Base-by-base conservation (phyloP, 2,329 filamentous ascomycete genomes). In the Neonectria sp. region DNA sequence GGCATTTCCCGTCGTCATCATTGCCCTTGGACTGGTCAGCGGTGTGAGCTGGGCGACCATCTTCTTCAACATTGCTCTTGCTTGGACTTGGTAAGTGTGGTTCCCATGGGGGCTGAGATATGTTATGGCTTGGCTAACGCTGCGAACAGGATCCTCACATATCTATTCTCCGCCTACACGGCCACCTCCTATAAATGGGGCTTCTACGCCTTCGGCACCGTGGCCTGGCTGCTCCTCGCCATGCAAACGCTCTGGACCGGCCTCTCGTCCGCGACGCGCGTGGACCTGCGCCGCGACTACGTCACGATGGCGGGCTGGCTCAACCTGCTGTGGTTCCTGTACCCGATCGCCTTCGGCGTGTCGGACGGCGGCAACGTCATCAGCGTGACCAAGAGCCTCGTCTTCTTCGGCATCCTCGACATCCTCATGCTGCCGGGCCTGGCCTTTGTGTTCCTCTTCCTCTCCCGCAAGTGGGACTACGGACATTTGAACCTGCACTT, bases 11-110 rank as follows among this genome's bases (percentile, higher is more conserved):
- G 76, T 81, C 37, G 70, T 82, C 52, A 75, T 82, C 51, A 75
- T 88, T 31, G 80, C 84, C 2, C 80, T 88, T 8, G 86, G 86
- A 48, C 80, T 89, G 17, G 71, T 86, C 40, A 85, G 84, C 25
- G 86, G 86, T 53, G 78, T 88, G 35, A 83, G 86, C n/a, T 89
- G 87, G 87, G 83, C 87, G 24, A 88, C 85, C 29, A 88, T 89
- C 65, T 45, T 85, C 65, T 87, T 82, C 75, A 84, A 88, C 63
- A 76, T 89, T 68, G 77, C 81, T 69, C 78, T 88, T 27, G 73
- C 82, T 13, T 87, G 86, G 86, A 80, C 81, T 73, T 89, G 87
- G 85, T 76, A 58, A 31, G 74, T 63, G 11, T 35, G 1, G 11
- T 33, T 57, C 5, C 17, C 13, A 53, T 2, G 4, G 11, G 12